Percentiles rank a stretch among this genome's conserved stretches.
Evolutionary conservation across 2,329 filamentous ascomycete species (phyloP).

Genomic region (Cercospora sp.): DNA sequence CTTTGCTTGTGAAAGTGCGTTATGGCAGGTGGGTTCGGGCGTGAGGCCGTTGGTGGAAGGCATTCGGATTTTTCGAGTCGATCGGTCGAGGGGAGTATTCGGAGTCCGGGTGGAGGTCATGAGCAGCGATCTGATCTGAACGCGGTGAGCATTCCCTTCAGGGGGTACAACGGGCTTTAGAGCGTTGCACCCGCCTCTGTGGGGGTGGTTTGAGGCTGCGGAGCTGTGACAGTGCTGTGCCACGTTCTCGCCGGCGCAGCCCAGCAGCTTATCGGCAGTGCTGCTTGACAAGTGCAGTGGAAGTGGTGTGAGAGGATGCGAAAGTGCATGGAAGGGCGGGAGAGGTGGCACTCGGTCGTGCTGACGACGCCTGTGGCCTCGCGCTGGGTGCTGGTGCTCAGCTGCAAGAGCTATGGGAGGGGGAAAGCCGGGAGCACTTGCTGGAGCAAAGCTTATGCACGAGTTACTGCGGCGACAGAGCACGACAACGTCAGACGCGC

Average conservation of each 20-base stretch:
- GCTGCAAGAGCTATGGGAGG: background rate
- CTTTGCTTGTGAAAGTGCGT: background rate
- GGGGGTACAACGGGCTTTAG: background rate
- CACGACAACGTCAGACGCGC: background rate
- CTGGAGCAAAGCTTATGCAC: constrained; percentile 9
- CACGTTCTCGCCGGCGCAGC: background rate
- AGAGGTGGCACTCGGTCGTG: background rate
- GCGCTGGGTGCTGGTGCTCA: background rate
- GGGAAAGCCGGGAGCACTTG: background rate
- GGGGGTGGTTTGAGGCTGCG: background rate
- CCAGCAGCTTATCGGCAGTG: background rate
- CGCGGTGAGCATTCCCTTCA: background rate
- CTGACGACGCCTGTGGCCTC: background rate
- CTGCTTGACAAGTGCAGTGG: background rate
- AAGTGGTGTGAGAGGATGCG: background rate
- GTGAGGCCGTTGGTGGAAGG: background rate
- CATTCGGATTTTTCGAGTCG: background rate
- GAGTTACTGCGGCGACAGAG: background rate
- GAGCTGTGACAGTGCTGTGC: background rate
- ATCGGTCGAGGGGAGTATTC: background rate
- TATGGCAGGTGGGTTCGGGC: background rate
- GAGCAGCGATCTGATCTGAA: background rate
- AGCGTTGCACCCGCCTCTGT: background rate
- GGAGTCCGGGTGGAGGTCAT: background rate
- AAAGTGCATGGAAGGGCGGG: background rate